Base-by-base conservation (phyloP, 1,284 basidiomycete species). In the Albatrellus sp. region DNA sequence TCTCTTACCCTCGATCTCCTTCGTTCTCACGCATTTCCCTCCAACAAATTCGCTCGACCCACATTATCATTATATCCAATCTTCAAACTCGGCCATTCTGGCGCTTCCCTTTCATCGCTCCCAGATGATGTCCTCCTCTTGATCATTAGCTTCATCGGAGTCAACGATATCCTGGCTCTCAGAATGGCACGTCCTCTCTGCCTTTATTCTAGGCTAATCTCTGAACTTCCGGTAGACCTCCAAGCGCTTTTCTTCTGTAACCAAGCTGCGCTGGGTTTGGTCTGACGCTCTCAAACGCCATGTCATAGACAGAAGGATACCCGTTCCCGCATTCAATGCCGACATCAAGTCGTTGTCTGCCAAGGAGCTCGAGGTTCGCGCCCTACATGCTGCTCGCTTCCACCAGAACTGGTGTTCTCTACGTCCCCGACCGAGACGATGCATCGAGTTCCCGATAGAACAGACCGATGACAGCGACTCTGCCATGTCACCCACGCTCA, bases 211-310 rank as follows among this genome's bases (percentile, higher is more conserved):
- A 28, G 20, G 14, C 16, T 24, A 34, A 36, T 46, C 19, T 40
- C 31, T 28, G 16, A 40, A 14, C 20, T 17, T 33, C 40, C 12
- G 39, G 31, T 31, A 65, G 64, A 60, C 62, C 8, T 62, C 55
- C 13, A 59, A 57, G 39, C 58, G 58, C 9, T 51, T 65, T 38
- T 55, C 46, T 40, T 39, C 52, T 5, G 51, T 66, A 40, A 60
- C 62, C 37, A 61, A 59, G 44, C 47, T 59, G 35, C 62, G 62
- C 40, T 65, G 62, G 62, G 60, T 66, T 11, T 66, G 64, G 64
- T 55, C 55, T 33, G 57, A 62, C 48, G 62, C 61, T 12, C 54
- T 65, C 40, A 56, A 59, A 39, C 55, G 57, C 7, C 62, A 62
- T 46, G 56, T 64, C 47, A 54, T 62, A 12, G 56, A 58, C 43